Evolutionary conservation across 2,329 filamentous ascomycete genomes (phyloP), one percentile per base, ranked within the genome.

Genomic region (Verticillium zaregamsianum): DNA sequence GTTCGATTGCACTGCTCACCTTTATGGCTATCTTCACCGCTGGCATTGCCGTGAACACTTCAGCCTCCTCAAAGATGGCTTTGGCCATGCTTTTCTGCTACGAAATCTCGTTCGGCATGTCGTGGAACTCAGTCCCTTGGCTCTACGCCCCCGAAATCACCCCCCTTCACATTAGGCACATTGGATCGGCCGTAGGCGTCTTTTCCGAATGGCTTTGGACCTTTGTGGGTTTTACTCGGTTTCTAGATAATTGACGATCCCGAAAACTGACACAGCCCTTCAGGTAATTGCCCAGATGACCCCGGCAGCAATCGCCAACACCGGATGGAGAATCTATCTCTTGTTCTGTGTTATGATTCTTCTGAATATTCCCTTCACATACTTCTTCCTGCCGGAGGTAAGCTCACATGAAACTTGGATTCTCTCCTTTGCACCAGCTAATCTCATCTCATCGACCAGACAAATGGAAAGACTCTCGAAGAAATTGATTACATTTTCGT

Each of bases 161-260:
- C 8, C 55, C 55, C 28, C 28, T 56, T 6, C 55, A 56, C 31
- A 15, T 56, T 5, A 15, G 55, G 1, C 55, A 56, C 55, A 56
- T 56, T 32, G 55, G 55, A 11, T 56, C 55, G 15, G 55, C 55
- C 17, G 28, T 35, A 6, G 55, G 55, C 6, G 55, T 56, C 15
- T 56, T 56, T 20, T 56, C 55, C 17, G 55, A 56, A 20, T 56
- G 55, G 55, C 55, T 56, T 11, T 56, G 55, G 55, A 56, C 55
- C 5, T 56, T 56, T 56, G 55, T 56, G n/a, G 1, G 28, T 55
- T 56, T 56, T 4, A n/a, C 8, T 14, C 31, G 11, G 17, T 5
- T 9, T 14, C 33, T 35, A 3, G 33, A 14, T 35, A 35, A 35
- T 11, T 14, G 9, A 35, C 9, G 3, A 4, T 17, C 20, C 15